phyloP scores from a whole-genome alignment of 495 filamentous ascomycete species.

The Jackrogersella minutella region DNA sequence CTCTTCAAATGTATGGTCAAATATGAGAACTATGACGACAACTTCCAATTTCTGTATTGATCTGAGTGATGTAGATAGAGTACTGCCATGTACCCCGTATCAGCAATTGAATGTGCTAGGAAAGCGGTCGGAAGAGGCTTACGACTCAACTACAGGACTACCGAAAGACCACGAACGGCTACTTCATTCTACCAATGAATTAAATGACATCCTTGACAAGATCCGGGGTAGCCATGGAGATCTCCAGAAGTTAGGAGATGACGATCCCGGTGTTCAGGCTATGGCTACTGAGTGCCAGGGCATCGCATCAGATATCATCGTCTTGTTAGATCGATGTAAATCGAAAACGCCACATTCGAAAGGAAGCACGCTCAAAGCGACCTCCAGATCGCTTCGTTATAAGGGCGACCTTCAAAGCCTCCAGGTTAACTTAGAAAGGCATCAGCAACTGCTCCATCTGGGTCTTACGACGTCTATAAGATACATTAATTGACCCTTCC shows the following conservation, averaged over 20 bases:
- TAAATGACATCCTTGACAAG: background rate
- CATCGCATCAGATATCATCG: background rate
- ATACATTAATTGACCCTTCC: background rate
- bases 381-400: background rate
- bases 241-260: background rate
- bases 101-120: background rate
- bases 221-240: background rate
- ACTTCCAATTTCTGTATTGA: background rate
- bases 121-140: conserved; percentile 5
- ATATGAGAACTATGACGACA: background rate
- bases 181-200: background rate
- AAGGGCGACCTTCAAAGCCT: background rate
- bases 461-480: background rate
- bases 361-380: background rate
- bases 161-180: background rate
- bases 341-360: background rate
- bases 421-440: background rate
- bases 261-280: background rate
- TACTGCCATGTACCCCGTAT: conserved; percentile 4
- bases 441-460: background rate
- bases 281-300: background rate
- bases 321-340: background rate
- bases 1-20: background rate
- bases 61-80: background rate
- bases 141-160: conserved; percentile 9